These are phyloP conservation scores for Plasmodium yoelii DNA, from an alignment of 169 alveolate species.

Conservation along the genomic window DNA sequence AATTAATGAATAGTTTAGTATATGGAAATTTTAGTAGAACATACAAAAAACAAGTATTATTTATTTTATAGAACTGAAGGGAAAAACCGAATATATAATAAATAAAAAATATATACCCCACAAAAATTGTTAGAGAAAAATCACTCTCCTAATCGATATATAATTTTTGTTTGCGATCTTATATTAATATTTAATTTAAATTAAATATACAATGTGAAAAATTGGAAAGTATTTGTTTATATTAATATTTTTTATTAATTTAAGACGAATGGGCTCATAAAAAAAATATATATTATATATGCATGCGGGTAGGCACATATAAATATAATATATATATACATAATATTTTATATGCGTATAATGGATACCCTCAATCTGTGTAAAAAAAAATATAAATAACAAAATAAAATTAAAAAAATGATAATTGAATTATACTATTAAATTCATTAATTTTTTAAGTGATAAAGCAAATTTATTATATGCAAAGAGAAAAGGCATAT, in stretches of 20 bases:
- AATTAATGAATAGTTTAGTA: no score
- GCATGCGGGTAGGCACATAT: neutral
- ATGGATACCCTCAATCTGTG: neutral
- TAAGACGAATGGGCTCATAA: neutral
- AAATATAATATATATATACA: neutral
- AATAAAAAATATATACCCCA: no score
- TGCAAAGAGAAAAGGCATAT: no score
- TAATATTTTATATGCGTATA: neutral
- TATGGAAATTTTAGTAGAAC: no score
- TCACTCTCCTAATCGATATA: no score
- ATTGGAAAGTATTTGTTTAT: neutral
- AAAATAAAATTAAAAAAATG: neutral
- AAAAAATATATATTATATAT: neutral
- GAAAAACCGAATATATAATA: no score
- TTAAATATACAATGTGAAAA: neutral
- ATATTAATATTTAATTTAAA: neutral
- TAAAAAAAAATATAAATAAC: constrained; percentile 17
- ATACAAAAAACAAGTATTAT: no score
- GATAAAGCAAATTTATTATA: neutral
- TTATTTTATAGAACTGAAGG: no score
- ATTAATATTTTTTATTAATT: neutral
- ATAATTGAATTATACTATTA: no score
- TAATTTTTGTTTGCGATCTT: no score
- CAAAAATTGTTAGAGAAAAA: no score
- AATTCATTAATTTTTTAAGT: neutral